phyloP scores from a whole-genome alignment of 176 grass and related monocot species.

The Aegilops sharonensis region DNA sequence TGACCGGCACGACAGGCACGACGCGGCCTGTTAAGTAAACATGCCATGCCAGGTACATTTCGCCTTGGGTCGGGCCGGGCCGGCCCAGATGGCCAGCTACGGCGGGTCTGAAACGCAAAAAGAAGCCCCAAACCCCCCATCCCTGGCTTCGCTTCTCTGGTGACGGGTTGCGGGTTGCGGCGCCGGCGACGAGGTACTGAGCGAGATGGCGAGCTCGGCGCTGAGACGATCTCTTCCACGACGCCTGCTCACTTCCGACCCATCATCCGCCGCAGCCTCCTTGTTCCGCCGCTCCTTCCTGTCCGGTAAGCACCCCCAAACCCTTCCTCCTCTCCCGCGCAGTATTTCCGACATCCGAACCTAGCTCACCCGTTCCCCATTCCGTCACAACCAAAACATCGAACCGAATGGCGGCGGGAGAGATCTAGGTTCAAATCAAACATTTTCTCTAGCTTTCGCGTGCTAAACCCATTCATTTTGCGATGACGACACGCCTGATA shows the following conservation, averaged over 20 bases:
- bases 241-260: constrained; percentile 12
- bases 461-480: not conserved
- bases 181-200: constrained; percentile 27
- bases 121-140: not conserved
- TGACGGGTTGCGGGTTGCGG: constrained; percentile 31
- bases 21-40: too few species aligned
- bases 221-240: constrained; percentile 31
- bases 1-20: too few species aligned
- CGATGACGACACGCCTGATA: not conserved
- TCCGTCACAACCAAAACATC: not conserved
- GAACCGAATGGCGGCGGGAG: not conserved
- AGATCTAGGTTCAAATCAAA: constrained; percentile 23
- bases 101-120: constrained; percentile 18
- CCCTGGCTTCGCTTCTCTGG: not conserved
- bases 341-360: not conserved
- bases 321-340: not conserved
- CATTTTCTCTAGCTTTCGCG: not conserved
- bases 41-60: too few species aligned
- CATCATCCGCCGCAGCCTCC: not conserved
- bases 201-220: constrained; percentile 47
- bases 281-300: constrained; percentile 33
- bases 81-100: too few species aligned
- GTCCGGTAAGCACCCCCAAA: constrained; percentile 29
- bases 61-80: too few species aligned
- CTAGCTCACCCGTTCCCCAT: not conserved